Evolutionary conservation across 164 flowering plant genomes (phyloP).

Genomic region (Buxus sempervirens): DNA sequence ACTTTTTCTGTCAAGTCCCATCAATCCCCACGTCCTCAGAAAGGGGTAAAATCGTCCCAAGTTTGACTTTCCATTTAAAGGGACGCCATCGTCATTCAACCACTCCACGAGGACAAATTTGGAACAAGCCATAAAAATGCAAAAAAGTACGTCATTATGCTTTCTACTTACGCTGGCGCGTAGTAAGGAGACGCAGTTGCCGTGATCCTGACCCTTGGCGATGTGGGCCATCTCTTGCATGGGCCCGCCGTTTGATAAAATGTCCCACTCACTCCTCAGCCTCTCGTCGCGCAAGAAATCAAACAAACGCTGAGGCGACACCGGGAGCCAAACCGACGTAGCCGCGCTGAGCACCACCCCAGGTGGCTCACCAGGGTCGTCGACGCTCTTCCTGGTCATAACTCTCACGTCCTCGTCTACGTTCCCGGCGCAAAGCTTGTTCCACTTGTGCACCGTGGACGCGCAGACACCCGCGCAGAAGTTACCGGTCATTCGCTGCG

Average conservation of each 20-base stretch:
- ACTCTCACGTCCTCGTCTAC: constrained; percentile 82
- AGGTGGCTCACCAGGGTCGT: constrained; percentile 95
- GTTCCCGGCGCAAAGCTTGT: constrained; percentile 64
- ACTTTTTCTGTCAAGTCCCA: neutral
- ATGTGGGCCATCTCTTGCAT: constrained; percentile 98
- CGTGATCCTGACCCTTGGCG: constrained; percentile 92
- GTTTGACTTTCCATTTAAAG: constrained; percentile 1
- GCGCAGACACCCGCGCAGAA: constrained; percentile 95
- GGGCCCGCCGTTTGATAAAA: constrained; percentile 93
- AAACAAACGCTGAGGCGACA: constrained; percentile 76
- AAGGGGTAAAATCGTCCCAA: constrained; percentile 16
- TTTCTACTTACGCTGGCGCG: constrained; percentile 65
- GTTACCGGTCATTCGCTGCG: constrained; percentile 86
- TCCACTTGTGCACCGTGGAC: constrained; percentile 90
- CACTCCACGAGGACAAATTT: neutral
- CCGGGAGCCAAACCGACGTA: constrained; percentile 94
- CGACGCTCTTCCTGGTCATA: constrained; percentile 89
- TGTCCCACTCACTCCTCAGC: constrained; percentile 94
- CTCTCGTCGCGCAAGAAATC: constrained; percentile 89
- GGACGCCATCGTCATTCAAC: constrained; percentile 14
- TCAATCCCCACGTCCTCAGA: constrained; percentile 5
- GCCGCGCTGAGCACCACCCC: constrained; percentile 93
- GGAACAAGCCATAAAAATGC: too few relatives aligned
- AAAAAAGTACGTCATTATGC: too few relatives aligned
- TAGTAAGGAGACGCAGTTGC: constrained; percentile 94